Conservation (phyloP, 2,329 filamentous ascomycete species). For the Aotearoamyces nothofagi region DNA sequence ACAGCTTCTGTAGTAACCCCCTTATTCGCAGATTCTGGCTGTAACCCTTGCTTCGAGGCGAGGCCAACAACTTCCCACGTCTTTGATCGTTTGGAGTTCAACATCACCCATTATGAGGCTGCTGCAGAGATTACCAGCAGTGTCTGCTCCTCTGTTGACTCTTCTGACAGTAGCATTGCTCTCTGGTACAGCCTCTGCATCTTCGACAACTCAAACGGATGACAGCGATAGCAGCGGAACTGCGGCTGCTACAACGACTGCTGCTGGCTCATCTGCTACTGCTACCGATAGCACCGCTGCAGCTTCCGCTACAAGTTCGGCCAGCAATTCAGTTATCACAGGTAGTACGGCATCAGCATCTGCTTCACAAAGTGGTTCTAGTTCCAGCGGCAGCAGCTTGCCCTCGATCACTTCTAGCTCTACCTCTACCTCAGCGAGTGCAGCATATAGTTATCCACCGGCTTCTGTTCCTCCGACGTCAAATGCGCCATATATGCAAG, state of each 20-base stretch:
- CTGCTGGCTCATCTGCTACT: slow-evolving; percentile 2
- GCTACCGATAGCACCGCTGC: slow-evolving; percentile 3
- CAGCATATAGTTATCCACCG: slow-evolving; percentile 47
- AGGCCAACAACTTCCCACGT: too few species aligned
- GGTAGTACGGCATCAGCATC: slow-evolving; percentile 10
- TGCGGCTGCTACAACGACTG: slow-evolving; percentile 2
- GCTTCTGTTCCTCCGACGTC: slow-evolving; percentile 68
- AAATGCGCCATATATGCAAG: slow-evolving; percentile 83
- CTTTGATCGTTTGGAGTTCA: too few species aligned
- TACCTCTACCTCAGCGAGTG: not conserved
- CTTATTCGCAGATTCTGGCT: too few species aligned
- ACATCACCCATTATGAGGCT: too few species aligned
- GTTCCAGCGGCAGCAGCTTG: slow-evolving; percentile 2
- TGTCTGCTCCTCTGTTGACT: too few species aligned
- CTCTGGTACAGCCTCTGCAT: slow-evolving; percentile 9
- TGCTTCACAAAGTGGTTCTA: slow-evolving; percentile 4
- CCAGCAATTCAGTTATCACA: too few species aligned
- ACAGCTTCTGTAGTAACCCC: too few species aligned
- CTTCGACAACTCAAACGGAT: slow-evolving; percentile 5
- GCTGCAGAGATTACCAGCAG: too few species aligned
- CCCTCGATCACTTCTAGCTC: slow-evolving; percentile 7
- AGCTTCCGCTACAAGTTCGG: slow-evolving; percentile 2
- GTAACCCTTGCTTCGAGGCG: too few species aligned
- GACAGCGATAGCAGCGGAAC: too few species aligned
- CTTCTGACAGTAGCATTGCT: slow-evolving; percentile 5